Evolutionary conservation across 2,329 filamentous ascomycete genomes (phyloP).

Genomic region (Geosmithia putterillii): DNA sequence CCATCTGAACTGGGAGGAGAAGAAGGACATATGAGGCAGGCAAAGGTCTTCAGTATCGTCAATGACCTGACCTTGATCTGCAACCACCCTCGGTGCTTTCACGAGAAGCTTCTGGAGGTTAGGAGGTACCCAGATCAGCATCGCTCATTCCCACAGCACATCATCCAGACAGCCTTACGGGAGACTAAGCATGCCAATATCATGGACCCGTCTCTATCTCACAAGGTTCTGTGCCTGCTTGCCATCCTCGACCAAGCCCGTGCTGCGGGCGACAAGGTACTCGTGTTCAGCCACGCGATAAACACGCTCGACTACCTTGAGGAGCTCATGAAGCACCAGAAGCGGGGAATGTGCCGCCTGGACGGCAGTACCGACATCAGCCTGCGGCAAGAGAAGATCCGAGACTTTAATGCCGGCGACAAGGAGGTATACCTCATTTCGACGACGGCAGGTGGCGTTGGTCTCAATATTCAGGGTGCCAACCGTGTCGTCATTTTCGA

Average conservation of each 20-base stretch:
- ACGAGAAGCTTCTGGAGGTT: constrained; percentile 15
- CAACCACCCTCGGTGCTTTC: constrained; percentile 38
- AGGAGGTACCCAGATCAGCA: constrained; percentile 1
- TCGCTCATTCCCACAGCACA: constrained; percentile 10
- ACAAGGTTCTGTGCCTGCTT: constrained; percentile 56
- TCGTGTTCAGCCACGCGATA: constrained; percentile 70
- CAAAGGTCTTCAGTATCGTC: constrained; percentile 20
- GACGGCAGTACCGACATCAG: constrained; percentile 51
- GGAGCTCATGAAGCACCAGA: constrained; percentile 34
- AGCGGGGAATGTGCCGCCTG: constrained; percentile 42
- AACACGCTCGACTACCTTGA: constrained; percentile 59
- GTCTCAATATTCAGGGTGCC: constrained; percentile 72
- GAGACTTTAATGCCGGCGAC: constrained; percentile 51
- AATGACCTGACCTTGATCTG: constrained; percentile 33
- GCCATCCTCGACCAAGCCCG: constrained; percentile 57
- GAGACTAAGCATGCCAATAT: constrained; percentile 27
- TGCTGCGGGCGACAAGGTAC: constrained; percentile 53
- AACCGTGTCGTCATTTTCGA: constrained; percentile 84
- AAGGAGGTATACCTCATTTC: constrained; percentile 66
- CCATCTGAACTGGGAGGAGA: neutral
- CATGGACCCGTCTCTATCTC: constrained; percentile 36
- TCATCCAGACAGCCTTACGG: constrained; percentile 16
- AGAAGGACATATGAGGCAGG: neutral
- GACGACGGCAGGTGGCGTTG: constrained; percentile 69
- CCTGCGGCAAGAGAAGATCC: constrained; percentile 50